These are phyloP conservation scores for Paecilomyces variotii DNA, from an alignment of 2,329 filamentous ascomycete species.

Conservation along the genomic window DNA sequence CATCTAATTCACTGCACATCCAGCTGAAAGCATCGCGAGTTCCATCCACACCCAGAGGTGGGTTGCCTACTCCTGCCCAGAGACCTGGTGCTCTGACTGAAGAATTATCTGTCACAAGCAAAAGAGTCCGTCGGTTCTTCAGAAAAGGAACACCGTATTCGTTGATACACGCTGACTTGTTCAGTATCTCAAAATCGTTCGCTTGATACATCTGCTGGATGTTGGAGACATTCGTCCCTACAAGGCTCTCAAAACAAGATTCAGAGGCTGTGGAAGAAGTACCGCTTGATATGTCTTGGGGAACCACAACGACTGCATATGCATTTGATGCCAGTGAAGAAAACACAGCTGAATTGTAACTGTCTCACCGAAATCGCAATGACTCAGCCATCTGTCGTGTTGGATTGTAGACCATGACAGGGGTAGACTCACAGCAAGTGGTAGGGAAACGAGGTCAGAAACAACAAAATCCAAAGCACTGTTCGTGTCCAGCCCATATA, in stretches of 20 bases:
- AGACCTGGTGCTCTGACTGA: background rate
- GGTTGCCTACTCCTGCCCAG: background rate
- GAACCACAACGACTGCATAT: conserved; percentile 10
- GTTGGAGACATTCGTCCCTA: background rate
- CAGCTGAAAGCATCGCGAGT: background rate
- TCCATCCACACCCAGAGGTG: background rate
- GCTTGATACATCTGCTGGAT: background rate
- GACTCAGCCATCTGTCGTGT: too few species aligned
- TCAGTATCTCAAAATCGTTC: conserved; percentile 2
- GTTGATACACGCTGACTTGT: conserved; percentile 6
- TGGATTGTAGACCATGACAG: background rate
- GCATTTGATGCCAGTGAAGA: conserved; percentile 8
- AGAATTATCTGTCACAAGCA: conserved; percentile 1
- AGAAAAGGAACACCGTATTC: conserved; percentile 7
- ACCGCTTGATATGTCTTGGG: background rate
- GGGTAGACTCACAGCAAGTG: conserved; percentile 7
- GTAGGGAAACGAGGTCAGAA: conserved; percentile 9
- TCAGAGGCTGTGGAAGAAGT: background rate
- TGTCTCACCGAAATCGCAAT: background rate
- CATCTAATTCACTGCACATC: background rate
- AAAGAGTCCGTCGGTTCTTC: conserved; percentile 4
- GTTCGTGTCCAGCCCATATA: conserved; percentile 1
- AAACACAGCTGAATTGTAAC: conserved; percentile 11
- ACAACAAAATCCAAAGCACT: conserved; percentile 5
- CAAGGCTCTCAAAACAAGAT: background rate